Conservation (phyloP, 1,284 basidiomycete genomes). For the Paramarasmius palmivorus region DNA sequence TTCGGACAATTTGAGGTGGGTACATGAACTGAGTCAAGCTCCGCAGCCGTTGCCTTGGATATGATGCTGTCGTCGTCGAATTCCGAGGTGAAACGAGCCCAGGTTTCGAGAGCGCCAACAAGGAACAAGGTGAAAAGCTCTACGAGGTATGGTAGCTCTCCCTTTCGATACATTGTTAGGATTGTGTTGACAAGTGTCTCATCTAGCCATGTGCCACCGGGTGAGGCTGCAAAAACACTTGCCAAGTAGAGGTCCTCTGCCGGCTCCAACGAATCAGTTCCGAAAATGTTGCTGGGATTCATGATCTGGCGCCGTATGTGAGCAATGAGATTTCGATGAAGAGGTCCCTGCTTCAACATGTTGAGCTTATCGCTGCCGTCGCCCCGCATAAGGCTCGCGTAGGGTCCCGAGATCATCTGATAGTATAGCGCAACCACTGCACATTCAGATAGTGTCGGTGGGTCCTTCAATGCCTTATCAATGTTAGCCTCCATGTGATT, state of each 20-base stretch:
- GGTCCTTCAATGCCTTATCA: neutral
- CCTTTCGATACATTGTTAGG: no score
- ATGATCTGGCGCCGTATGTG: no score
- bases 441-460: slow-evolving; percentile 4
- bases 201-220: no score
- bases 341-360: neutral
- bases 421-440: slow-evolving; percentile 2
- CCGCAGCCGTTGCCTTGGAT: slow-evolving; percentile 12
- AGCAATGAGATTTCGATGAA: neutral
- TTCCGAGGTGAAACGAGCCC: slow-evolving; percentile 20
- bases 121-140: slow-evolving; percentile 10
- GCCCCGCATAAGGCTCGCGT: slow-evolving; percentile 2
- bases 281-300: neutral
- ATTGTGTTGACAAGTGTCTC: no score
- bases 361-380: neutral
- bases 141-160: no score
- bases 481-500: slow-evolving; percentile 5
- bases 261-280: no score
- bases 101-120: slow-evolving; percentile 10
- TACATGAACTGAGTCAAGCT: slow-evolving; percentile 17
- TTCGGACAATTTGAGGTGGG: slow-evolving; percentile 24
- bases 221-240: no score
- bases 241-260: no score
- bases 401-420: slow-evolving; percentile 2
- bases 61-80: slow-evolving; percentile 20